These are phyloP conservation scores for Alternaria sp. DNA, from an alignment of 2,329 filamentous ascomycete genomes.

Conservation along the genomic window DNA sequence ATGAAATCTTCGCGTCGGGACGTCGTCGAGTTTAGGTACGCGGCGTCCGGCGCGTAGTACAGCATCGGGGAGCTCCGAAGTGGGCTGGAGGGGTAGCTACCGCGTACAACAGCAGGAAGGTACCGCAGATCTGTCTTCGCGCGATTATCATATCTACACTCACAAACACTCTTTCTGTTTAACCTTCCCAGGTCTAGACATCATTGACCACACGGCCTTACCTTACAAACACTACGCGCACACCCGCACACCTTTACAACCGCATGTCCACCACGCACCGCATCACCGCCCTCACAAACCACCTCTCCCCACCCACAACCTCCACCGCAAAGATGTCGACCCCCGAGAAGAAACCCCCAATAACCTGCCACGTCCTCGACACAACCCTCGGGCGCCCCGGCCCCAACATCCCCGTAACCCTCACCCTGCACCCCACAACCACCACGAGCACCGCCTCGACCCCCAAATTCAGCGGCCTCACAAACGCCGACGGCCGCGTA, in stretches of 20 bases:
- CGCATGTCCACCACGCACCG: slow-evolving; percentile 29
- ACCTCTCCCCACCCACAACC: slow-evolving; percentile 13
- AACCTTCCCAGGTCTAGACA: not conserved
- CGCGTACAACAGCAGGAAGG: not conserved
- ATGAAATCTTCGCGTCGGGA: not conserved
- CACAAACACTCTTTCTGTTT: not conserved
- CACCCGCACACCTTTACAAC: not conserved
- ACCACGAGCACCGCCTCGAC: slow-evolving; percentile 50
- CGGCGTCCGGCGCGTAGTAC: not conserved
- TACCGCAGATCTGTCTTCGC: not conserved
- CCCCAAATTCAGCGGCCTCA: slow-evolving; percentile 64
- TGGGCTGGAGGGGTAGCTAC: slow-evolving; percentile 9
- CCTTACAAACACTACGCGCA: no score
- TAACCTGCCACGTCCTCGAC: slow-evolving; percentile 88
- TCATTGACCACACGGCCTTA: not conserved
- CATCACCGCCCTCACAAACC: slow-evolving; percentile 28
- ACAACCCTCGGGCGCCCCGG: slow-evolving; percentile 76
- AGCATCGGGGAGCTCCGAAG: slow-evolving; percentile 7
- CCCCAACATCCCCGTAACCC: slow-evolving; percentile 68
- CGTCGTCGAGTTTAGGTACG: not conserved
- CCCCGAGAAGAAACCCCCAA: slow-evolving; percentile 57
- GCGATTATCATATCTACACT: not conserved
- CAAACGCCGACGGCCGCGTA: slow-evolving; percentile 79
- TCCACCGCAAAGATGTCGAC: slow-evolving; percentile 18
- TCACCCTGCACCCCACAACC: slow-evolving; percentile 54